phyloP scores from a whole-genome alignment of 148 eudicot species.

The Chenopodium formosanum region DNA sequence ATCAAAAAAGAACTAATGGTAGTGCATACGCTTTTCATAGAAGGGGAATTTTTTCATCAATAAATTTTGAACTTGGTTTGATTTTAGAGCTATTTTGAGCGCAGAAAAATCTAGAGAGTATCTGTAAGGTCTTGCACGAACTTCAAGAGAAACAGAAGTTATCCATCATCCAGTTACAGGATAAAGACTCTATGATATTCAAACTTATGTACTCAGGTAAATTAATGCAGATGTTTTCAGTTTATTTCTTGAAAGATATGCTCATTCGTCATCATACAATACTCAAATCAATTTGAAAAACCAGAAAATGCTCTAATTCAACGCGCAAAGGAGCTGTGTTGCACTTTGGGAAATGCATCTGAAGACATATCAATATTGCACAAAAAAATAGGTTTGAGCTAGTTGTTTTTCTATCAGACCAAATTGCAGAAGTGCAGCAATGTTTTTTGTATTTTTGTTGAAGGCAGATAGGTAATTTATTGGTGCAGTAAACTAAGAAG shows the following conservation, averaged over 20 bases:
- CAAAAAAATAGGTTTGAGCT: conserved; percentile 55
- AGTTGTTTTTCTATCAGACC: background rate
- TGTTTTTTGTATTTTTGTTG: background rate
- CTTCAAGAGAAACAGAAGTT: conserved; percentile 54
- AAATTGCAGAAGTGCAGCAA: background rate
- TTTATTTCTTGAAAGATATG: background rate
- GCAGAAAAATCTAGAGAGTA: conserved; percentile 56
- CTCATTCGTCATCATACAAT: background rate
- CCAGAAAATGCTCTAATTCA: conserved; percentile 63
- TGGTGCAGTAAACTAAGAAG: background rate
- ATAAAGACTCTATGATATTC: conserved; percentile 63
- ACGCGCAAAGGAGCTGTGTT: conserved; percentile 62
- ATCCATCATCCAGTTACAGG: conserved; percentile 47
- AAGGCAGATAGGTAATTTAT: background rate
- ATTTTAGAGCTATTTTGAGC: background rate
- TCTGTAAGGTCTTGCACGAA: conserved; percentile 47
- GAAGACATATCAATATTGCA: conserved; percentile 56
- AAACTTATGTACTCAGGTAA: conserved; percentile 63
- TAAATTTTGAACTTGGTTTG: background rate
- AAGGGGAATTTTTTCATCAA: background rate
- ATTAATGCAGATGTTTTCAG: background rate
- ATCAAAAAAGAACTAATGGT: background rate
- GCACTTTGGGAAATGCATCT: conserved; percentile 66
- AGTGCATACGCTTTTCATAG: background rate
- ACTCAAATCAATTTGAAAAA: conserved; percentile 4